These are phyloP conservation scores for Teratosphaeria pseudoeucalypti DNA, from an alignment of 2,329 filamentous ascomycete genomes.

Conservation along the genomic window DNA sequence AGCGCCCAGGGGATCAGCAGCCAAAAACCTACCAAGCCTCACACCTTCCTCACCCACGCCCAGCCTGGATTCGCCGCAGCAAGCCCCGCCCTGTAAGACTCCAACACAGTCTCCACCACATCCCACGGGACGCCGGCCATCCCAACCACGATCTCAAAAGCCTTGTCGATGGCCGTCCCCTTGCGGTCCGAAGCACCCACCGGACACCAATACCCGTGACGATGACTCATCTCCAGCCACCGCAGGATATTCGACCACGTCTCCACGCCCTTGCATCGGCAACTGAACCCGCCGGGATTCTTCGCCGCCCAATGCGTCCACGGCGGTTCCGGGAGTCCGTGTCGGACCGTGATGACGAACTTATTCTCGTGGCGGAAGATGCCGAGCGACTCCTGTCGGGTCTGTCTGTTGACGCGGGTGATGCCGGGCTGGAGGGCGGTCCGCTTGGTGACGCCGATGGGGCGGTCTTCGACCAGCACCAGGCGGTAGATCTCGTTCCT, in stretches of 20 bases:
- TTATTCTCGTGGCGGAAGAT: not conserved
- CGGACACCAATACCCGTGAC: not conserved
- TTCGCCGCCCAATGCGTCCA: not conserved
- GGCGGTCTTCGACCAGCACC: constrained; percentile 27
- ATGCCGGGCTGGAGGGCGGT: not conserved
- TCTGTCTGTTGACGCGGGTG: not conserved
- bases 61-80: not conserved
- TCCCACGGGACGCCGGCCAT: not conserved
- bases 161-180: not conserved
- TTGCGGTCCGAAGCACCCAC: not conserved
- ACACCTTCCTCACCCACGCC: not conserved
- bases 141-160: not conserved
- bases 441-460: constrained; percentile 25
- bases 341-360: not conserved
- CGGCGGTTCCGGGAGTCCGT: not conserved
- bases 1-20: too few relatives aligned
- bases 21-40: too few relatives aligned
- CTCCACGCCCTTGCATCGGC: not conserved
- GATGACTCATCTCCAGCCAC: not conserved
- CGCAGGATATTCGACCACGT: not conserved
- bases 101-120: not conserved
- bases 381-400: not conserved
- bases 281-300: not conserved
- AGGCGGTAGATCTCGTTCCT: constrained; percentile 39
- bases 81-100: not conserved